Evolutionary conservation across 805 yeast species (phyloP).

Genomic region (Lachancea sp.): DNA sequence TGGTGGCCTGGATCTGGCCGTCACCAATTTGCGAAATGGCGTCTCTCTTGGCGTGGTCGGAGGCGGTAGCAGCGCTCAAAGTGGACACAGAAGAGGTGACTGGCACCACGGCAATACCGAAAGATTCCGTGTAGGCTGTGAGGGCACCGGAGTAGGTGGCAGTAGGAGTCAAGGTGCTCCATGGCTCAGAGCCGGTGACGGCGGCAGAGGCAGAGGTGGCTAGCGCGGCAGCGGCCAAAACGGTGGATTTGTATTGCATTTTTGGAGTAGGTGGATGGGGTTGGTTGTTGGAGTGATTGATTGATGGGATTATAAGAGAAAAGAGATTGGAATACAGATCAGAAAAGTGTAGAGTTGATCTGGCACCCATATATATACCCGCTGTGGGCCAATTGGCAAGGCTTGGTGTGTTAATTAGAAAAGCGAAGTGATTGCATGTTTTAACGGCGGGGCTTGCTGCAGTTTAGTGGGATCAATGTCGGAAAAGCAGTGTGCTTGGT

Average conservation of each 20-base stretch:
- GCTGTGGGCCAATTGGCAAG: conserved; percentile 35
- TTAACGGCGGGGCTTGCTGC: too few species aligned
- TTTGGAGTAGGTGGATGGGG: not conserved
- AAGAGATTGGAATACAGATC: conserved; percentile 18
- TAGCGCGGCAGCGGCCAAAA: conserved; percentile 30
- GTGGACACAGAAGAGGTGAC: conserved; percentile 26
- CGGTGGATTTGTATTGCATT: conserved; percentile 16
- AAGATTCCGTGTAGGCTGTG: conserved; percentile 34
- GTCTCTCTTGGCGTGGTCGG: conserved; percentile 26
- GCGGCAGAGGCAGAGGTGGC: conserved; percentile 40
- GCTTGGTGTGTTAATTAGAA: not conserved
- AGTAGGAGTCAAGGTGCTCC: conserved; percentile 40
- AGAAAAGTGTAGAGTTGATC: conserved; percentile 13
- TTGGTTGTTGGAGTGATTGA: too few species aligned
- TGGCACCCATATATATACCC: conserved; percentile 14
- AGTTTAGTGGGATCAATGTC: too few species aligned
- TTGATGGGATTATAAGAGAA: conserved; percentile 19
- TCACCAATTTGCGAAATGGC: conserved; percentile 28
- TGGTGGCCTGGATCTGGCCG: conserved; percentile 25
- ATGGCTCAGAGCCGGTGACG: conserved; percentile 31
- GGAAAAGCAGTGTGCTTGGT: not conserved
- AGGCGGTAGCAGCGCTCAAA: conserved; percentile 26
- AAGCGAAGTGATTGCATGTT: not conserved
- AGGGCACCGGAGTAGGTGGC: conserved; percentile 35
- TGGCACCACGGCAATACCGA: conserved; percentile 41